Evolutionary conservation across 225 moss, liverwort and hornwort species (phyloP).

Genomic region (Straminergon stramineum): DNA sequence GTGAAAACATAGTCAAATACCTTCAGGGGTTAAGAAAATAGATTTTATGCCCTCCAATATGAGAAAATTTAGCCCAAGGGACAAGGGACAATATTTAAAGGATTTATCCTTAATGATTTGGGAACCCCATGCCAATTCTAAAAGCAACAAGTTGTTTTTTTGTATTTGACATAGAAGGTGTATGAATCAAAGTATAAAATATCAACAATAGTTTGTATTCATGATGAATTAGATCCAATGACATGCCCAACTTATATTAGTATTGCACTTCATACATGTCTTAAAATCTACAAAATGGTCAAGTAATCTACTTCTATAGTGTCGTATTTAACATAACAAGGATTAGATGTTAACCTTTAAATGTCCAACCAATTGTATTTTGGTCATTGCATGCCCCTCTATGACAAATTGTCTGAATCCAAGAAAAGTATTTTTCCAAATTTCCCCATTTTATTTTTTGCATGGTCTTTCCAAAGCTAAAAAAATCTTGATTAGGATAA

Average conservation of each 20-base stretch:
- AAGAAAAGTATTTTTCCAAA: neutral
- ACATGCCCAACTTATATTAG: neutral
- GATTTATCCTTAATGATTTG: neutral
- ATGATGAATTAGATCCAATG: neutral
- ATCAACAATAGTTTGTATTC: neutral
- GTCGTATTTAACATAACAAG: neutral
- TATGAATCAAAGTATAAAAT: neutral
- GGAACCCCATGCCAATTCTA: neutral
- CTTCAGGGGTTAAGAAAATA: too few relatives aligned
- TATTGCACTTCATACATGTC: too few relatives aligned
- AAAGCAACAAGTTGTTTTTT: neutral
- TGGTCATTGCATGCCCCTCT: neutral
- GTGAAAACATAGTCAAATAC: too few relatives aligned
- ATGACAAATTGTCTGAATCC: accelerated
- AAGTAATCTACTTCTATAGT: neutral
- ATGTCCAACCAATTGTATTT: neutral
- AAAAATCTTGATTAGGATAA: neutral
- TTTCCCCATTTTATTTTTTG: neutral
- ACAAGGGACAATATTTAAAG: too few relatives aligned
- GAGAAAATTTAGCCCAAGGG: too few relatives aligned
- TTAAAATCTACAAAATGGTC: neutral
- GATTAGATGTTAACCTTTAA: neutral
- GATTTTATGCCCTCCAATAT: too few relatives aligned
- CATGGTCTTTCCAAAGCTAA: neutral
- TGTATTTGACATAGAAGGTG: neutral